Percentiles rank a stretch among this genome's conserved stretches.
phyloP scores from a whole-genome alignment of 2,329 filamentous ascomycete genomes.

The Talaromyces sp. region DNA sequence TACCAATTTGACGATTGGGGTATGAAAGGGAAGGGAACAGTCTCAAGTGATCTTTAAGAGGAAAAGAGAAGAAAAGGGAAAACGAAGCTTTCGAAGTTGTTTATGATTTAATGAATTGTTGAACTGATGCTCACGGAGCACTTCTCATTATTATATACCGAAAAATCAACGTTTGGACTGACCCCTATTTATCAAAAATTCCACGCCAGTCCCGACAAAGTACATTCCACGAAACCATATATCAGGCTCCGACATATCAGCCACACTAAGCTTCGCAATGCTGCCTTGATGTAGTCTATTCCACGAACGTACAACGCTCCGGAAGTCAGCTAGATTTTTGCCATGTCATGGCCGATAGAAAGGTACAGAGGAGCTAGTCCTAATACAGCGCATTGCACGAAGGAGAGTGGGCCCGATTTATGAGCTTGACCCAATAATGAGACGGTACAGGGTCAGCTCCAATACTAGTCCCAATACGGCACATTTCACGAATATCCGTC shows the following conservation, averaged over 20 bases:
- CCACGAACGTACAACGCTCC: not conserved
- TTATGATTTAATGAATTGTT: not conserved
- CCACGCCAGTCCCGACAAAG: not conserved
- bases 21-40: not conserved
- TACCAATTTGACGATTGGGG: not conserved
- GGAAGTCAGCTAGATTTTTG: not conserved
- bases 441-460: not conserved
- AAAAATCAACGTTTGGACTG: not conserved
- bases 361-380: not conserved
- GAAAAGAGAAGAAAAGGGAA: not conserved
- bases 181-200: no score
- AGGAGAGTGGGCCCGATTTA: not conserved
- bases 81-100: not conserved
- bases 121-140: not conserved
- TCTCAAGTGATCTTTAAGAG: no score
- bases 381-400: conserved; percentile 1
- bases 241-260: not conserved
- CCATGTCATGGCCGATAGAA: not conserved
- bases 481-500: not conserved
- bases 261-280: not conserved
- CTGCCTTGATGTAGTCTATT: not conserved
- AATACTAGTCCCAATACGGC: not conserved
- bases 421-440: not conserved
- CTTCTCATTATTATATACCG: not conserved
- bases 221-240: not conserved